Evolutionary conservation across 2,329 filamentous ascomycete genomes (phyloP), one percentile per base, ranked within the genome.

Genomic region (Aspergillus tubingensis): DNA sequence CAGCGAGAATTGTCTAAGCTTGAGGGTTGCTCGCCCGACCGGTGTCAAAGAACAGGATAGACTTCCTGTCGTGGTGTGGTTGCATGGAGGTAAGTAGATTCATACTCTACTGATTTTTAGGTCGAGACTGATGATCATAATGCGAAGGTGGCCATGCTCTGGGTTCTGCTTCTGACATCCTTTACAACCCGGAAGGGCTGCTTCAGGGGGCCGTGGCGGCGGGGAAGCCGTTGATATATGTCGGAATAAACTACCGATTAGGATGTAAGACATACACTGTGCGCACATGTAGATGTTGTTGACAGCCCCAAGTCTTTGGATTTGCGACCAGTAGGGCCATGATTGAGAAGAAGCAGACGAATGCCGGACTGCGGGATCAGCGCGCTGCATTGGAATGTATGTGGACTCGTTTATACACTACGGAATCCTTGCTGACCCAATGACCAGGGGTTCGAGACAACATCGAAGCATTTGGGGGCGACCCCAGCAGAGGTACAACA

Each of bases 301-400:
- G 21, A 55, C 36, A 17, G 17, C 1, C 17, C 5, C 6, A 38
- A 62, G 57, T 64, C 6, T 63, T 66, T 36, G 65, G 65, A 10
- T 66, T 65, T 43, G 65, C 65, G 21, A 63, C 63, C 4, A 68
- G 66, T 21, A 61, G 65, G 27, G 61, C 64, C 2, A 25, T 75
- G 55, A 59, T 56, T 8, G 57, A 67, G 4, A 59, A 44, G 1
- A 69, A 67, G 30, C 65, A 68, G 19, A 68, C 68, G 1, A 74
- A 74, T 59, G 69, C 58, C 15, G 73, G 72, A 25, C 57, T 75
- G 15, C 68, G 72, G 43, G 72, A 75, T 52, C 71, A 74, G 48
- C 68, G 70, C 15, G 67, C 68, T 21, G 73, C 71, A 13, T 59
- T 75, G 21, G 66, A 73, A 49, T 76, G 71, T 74, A 65, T 8